A percentile compares a stretch with the other conserved stretches of the same genome.
Evolutionary conservation across 768 basidiomycete species (phyloP).

Genomic region (Kwoniella europaea): DNA sequence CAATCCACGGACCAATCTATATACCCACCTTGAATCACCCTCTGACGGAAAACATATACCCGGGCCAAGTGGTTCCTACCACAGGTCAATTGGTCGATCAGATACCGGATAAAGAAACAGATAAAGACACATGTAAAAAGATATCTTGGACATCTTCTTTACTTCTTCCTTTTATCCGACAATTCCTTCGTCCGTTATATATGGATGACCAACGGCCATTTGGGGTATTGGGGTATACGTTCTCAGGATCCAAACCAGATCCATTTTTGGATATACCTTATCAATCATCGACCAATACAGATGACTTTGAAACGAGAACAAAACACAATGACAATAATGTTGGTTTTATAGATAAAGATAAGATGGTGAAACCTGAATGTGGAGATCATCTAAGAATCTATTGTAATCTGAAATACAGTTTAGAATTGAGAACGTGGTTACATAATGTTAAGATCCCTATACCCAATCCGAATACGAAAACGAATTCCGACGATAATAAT

Average conservation of each 20-base stretch:
- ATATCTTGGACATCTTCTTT: slow-evolving; percentile 33
- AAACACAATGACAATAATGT: not conserved
- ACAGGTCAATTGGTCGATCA: not conserved
- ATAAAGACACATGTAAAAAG: not conserved
- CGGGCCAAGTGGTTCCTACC: slow-evolving; percentile 3
- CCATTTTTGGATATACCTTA: slow-evolving; percentile 39
- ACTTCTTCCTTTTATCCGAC: slow-evolving; percentile 25
- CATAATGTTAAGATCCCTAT: slow-evolving; percentile 30
- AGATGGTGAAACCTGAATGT: slow-evolving; percentile 29
- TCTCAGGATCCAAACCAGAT: slow-evolving; percentile 51
- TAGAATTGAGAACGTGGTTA: slow-evolving; percentile 43
- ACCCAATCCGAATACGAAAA: too few species aligned
- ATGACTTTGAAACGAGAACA: slow-evolving; percentile 2
- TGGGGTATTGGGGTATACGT: slow-evolving; percentile 28
- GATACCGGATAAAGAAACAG: not conserved
- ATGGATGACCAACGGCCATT: slow-evolving; percentile 18
- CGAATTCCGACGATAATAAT: slow-evolving; percentile 4
- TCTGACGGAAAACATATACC: not conserved
- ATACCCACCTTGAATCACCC: slow-evolving; percentile 32
- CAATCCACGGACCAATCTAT: slow-evolving; percentile 46
- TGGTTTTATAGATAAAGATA: not conserved
- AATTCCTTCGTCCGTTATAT: slow-evolving; percentile 31
- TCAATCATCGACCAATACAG: slow-evolving; percentile 11
- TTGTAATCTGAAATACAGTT: slow-evolving; percentile 34
- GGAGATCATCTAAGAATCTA: slow-evolving; percentile 53